Base-by-base conservation (phyloP, 1,284 basidiomycete species). In the Jaminaea rosea region DNA sequence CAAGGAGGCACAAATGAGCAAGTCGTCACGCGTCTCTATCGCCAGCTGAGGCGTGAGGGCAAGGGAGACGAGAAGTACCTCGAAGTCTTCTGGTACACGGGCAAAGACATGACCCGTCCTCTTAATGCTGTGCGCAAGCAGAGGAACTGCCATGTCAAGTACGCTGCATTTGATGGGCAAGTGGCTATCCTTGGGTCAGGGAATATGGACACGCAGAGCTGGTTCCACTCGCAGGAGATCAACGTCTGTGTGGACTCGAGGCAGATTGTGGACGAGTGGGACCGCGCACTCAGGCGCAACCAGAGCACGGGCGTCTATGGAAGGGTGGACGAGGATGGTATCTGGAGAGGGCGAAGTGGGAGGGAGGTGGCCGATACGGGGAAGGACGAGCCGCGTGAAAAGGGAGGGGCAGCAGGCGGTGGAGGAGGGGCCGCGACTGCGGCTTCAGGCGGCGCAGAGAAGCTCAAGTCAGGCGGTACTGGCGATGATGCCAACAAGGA, bases 1-100 rank as follows among this genome's bases (percentile, higher is more conserved):
- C 86, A 88, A 71, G 86, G 86, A 15, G 86, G 86, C 0, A 87
- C 83, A 17, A 88, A 88, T 70, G 84, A 86, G 65, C 80, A 84
- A 71, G 84, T 88, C 13, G 82, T 83, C 23, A 79, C 81, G 52
- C 77, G 77, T 28, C 80, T 88, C 76, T 87, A 82, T 75, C 49
- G 62, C 10, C 55, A 64, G 26, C 53, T 73, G 3, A 49, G 64
- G 1, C 47, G 59, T 8, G 69, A 73, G 36, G 67, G 65, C 15
- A 66, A 63, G 37, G 70, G 69, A 4, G 56, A 63, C 49, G 79
- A 81, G 58, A 71, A 78, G 56, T 76, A 76, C 41, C 77, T 88
- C 39, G 80, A 82, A 60, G 82, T 85, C 21, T 84, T 82, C 70
- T 87, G 84, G 62, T 77, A 78, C 56, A 75, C 75, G 24, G 82